Evolutionary conservation across 176 grass and related monocot species (phyloP).

Genomic region (Oryza punctata): DNA sequence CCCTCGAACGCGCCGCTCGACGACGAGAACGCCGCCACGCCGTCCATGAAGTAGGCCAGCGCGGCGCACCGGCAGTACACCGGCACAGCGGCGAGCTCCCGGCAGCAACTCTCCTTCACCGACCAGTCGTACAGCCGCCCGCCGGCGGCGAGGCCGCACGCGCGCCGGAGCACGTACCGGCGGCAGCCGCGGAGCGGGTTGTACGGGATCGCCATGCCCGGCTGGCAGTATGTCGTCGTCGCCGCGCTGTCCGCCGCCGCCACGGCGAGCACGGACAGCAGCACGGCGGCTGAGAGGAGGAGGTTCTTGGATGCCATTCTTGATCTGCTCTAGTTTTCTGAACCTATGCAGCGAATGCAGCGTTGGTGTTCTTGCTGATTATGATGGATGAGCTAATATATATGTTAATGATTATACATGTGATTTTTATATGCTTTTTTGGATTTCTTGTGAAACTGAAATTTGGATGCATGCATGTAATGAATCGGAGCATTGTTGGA

Average conservation of each 20-base stretch:
- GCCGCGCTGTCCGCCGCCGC: not conserved
- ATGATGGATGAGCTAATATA: not conserved
- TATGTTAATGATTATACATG: too few relatives aligned
- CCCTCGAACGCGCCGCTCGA: not conserved
- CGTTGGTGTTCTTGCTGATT: not conserved
- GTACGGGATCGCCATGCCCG: not conserved
- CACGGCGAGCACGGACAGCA: not conserved
- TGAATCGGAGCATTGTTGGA: not conserved
- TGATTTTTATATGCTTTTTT: not conserved
- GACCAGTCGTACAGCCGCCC: not conserved
- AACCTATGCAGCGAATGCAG: not conserved
- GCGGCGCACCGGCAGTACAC: conserved; percentile 17
- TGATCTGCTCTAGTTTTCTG: not conserved
- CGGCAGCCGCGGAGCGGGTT: not conserved
- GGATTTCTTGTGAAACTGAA: not conserved
- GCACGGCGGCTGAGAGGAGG: not conserved
- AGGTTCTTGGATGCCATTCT: not conserved
- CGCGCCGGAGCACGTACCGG: not conserved
- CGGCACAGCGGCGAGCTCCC: not conserved
- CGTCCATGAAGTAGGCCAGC: conserved; percentile 19
- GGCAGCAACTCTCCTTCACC: not conserved
- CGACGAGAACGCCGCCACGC: not conserved
- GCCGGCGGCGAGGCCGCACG: not conserved
- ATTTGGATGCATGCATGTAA: not conserved
- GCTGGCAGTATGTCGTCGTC: not conserved